Percentiles rank a stretch among this genome's conserved stretches.
phyloP scores from a whole-genome alignment of 768 basidiomycete genomes.

The Auricularia auricula-judae region DNA sequence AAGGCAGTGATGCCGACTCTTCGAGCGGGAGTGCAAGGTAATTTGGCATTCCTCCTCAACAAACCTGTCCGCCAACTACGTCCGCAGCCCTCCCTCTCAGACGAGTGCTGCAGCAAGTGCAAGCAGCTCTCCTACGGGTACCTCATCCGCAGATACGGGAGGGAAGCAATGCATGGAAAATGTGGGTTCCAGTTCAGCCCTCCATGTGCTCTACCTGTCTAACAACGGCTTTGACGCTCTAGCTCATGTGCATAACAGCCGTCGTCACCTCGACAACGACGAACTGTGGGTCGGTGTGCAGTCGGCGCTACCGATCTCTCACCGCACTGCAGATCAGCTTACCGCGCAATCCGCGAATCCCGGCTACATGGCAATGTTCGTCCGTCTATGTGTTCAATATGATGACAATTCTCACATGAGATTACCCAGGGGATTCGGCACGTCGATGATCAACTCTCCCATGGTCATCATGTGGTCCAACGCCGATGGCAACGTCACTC shows the following conservation, averaged over 20 bases:
- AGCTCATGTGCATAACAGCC: slow-evolving; percentile 40
- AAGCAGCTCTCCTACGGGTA: no score
- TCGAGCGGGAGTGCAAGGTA: no score
- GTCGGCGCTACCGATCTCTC: slow-evolving; percentile 1
- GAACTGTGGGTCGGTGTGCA: slow-evolving; percentile 23
- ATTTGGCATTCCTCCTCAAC: no score
- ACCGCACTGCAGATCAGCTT: slow-evolving; percentile 30
- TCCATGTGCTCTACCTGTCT: no score
- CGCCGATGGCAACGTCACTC: slow-evolving; percentile 44
- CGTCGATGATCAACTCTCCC: slow-evolving; percentile 39
- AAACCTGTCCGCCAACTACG: no score
- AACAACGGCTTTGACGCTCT: no score
- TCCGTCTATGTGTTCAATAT: not conserved
- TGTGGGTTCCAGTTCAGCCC: no score
- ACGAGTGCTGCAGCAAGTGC: no score
- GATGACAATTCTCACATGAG: not conserved
- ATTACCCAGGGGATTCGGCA: slow-evolving; percentile 44
- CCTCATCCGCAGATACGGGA: no score
- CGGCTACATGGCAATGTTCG: slow-evolving; percentile 54
- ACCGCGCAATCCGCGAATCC: slow-evolving; percentile 26
- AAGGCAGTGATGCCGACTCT: no score
- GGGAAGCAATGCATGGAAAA: no score
- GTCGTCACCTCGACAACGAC: slow-evolving; percentile 34
- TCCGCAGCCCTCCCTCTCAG: no score
- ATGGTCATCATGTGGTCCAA: slow-evolving; percentile 75